Percentiles rank a stretch among this genome's conserved stretches.
These are phyloP conservation scores for Pseudozyma sp. DNA, from an alignment of 1,284 basidiomycete species.

Conservation along the genomic window DNA sequence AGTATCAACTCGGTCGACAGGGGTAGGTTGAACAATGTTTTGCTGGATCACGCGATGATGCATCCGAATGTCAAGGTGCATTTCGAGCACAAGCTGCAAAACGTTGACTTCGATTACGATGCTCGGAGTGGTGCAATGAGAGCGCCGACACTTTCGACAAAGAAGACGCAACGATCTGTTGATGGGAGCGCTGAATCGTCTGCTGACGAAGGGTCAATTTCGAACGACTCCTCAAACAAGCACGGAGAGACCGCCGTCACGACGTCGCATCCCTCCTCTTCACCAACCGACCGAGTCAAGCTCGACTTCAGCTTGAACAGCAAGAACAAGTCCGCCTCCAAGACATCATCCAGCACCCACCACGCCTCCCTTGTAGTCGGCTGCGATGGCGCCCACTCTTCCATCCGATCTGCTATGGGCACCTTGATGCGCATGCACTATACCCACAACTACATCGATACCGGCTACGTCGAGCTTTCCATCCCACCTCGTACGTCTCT, in stretches of 20 bases:
- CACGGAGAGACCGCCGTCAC: no score
- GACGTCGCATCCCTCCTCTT: no score
- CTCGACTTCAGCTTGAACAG: constrained; percentile 38
- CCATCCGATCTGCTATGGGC: constrained; percentile 72
- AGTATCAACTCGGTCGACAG: constrained; percentile 94
- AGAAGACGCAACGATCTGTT: no score
- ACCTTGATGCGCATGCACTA: constrained; percentile 76
- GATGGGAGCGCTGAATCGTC: constrained; percentile 20
- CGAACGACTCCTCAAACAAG: no score
- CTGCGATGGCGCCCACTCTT: constrained; percentile 56
- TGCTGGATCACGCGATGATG: constrained; percentile 79
- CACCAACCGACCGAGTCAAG: constrained; percentile 15
- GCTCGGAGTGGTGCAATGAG: neutral
- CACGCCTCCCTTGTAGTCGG: constrained; percentile 53
- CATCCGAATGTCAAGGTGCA: constrained; percentile 77
- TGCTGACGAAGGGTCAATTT: constrained; percentile 4
- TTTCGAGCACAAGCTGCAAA: constrained; percentile 83
- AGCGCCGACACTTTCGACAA: neutral
- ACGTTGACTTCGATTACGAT: constrained; percentile 79
- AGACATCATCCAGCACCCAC: constrained; percentile 14
- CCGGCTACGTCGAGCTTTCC: constrained; percentile 95
- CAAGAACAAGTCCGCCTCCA: constrained; percentile 11
- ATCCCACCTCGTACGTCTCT: constrained; percentile 79
- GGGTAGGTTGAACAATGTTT: constrained; percentile 83
- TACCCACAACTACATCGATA: constrained; percentile 91